Conservation (phyloP, 257 asterid genomes). For the Scutellaria baicalensis region DNA sequence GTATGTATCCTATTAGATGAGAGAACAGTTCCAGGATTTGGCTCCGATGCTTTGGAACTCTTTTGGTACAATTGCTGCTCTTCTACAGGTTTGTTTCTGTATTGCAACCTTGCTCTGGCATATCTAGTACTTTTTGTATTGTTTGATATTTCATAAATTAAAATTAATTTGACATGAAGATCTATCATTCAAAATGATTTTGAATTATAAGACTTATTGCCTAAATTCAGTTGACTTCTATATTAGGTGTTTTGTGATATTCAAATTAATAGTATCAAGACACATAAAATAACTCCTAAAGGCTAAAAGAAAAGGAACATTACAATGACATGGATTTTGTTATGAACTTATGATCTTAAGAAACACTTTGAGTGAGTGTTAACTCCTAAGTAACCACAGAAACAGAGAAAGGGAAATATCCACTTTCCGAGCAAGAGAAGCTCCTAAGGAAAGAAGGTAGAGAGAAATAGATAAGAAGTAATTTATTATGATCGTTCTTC, state of each 20-base stretch:
- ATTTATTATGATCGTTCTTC: no score
- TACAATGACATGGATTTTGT: background rate
- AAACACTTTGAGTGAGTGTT: no score
- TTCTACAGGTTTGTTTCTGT: slow-evolving; percentile 58
- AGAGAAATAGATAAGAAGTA: no score
- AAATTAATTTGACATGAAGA: background rate
- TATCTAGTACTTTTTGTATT: background rate
- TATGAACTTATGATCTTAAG: no score
- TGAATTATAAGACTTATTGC: background rate
- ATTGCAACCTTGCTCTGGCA: background rate
- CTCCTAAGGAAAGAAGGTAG: no score
- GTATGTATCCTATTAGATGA: slow-evolving; percentile 39
- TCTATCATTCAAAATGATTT: background rate
- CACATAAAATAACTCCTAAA: no score
- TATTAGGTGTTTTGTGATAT: background rate
- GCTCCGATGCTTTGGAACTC: slow-evolving; percentile 86
- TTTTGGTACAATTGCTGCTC: slow-evolving; percentile 79
- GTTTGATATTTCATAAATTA: slow-evolving; percentile 1
- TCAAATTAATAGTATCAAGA: background rate
- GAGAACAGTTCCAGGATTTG: slow-evolving; percentile 66
- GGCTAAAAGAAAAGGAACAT: no score
- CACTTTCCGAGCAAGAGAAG: no score
- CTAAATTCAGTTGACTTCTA: background rate
- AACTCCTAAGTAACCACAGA: no score
- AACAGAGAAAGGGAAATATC: no score